A percentile compares a stretch with the other conserved stretches of the same genome.
Evolutionary conservation across 2,329 filamentous ascomycete genomes (phyloP).

Genomic region (Nothomitra cinnamomea): DNA sequence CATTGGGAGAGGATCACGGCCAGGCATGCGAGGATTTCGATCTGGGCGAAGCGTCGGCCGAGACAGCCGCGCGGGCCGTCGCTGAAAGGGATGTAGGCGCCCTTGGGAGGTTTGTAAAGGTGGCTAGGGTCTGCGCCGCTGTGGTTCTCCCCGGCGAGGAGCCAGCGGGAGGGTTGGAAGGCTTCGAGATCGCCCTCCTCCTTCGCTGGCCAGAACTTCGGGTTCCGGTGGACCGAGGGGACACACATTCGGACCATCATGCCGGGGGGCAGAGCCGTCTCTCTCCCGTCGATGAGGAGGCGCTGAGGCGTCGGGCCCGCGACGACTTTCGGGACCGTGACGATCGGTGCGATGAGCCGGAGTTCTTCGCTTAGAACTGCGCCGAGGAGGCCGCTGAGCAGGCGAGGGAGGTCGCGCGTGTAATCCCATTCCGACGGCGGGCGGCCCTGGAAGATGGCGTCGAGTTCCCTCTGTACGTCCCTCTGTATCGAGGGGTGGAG

Average conservation of each 20-base stretch:
- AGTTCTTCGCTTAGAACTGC: constrained; percentile 66
- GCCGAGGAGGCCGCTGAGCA: constrained; percentile 55
- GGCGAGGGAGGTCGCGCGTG: constrained; percentile 43
- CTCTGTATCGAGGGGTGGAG: constrained; percentile 46
- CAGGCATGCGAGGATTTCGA: constrained; percentile 35
- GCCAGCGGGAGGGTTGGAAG: constrained; percentile 60
- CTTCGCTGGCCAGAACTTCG: constrained; percentile 49
- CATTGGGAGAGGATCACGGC: constrained; percentile 37
- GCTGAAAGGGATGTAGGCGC: constrained; percentile 37
- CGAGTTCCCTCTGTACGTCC: constrained; percentile 50
- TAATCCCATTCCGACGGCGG: constrained; percentile 52
- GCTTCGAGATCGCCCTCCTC: constrained; percentile 33
- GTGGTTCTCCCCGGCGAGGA: not conserved
- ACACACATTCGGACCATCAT: constrained; percentile 39
- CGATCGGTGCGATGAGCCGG: constrained; percentile 52
- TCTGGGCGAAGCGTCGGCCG: constrained; percentile 38
- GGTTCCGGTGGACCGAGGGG: constrained; percentile 46
- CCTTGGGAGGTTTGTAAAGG: constrained; percentile 38
- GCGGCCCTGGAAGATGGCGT: constrained; percentile 41
- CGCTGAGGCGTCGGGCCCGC: constrained; percentile 31
- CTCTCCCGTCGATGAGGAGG: constrained; percentile 40
- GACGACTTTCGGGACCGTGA: constrained; percentile 50
- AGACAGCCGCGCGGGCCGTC: constrained; percentile 38
- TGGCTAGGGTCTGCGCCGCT: not conserved
- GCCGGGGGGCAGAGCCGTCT: constrained; percentile 38